These are phyloP conservation scores for Tagetes erecta DNA, from an alignment of 129 eudicot genomes.

Conservation along the genomic window DNA sequence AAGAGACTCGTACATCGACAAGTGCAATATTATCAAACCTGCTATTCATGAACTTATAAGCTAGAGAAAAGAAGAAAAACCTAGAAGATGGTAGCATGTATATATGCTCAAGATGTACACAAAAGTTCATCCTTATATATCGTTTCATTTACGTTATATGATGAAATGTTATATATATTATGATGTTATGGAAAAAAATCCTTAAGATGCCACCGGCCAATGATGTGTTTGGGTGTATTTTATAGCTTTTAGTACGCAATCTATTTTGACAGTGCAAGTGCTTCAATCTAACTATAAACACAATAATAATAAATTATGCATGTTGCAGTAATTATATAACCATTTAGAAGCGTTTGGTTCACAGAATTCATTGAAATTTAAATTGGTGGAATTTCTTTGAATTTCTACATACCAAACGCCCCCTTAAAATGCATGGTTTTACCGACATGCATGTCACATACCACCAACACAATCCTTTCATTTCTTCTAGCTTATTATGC, in stretches of 20 bases:
- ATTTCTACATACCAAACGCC: too few relatives aligned
- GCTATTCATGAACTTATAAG: not conserved
- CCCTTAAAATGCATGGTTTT: too few relatives aligned
- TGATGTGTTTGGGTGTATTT: not conserved
- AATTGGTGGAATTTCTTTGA: too few relatives aligned
- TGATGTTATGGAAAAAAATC: slow-evolving; percentile 17
- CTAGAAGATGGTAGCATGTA: slow-evolving; percentile 19
- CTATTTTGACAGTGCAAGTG: slow-evolving; percentile 21
- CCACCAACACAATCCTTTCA: too few relatives aligned
- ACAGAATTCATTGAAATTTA: too few relatives aligned
- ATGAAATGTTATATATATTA: slow-evolving; percentile 5
- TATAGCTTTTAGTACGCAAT: not conserved
- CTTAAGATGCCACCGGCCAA: not conserved
- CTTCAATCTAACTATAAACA: slow-evolving; percentile 11
- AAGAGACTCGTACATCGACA: not conserved
- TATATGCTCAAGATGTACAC: slow-evolving; percentile 26
- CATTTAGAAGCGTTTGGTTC: too few relatives aligned
- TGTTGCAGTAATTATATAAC: slow-evolving; percentile 29
- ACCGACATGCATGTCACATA: too few relatives aligned
- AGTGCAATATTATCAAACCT: not conserved
- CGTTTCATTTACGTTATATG: not conserved
- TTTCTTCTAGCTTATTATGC: too few relatives aligned
- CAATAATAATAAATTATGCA: slow-evolving; percentile 14
- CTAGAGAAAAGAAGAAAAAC: slow-evolving; percentile 1
- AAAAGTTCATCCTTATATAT: not conserved